These are phyloP conservation scores for Neoboletus brunneissimus DNA, from an alignment of 768 basidiomycete genomes.

Conservation along the genomic window DNA sequence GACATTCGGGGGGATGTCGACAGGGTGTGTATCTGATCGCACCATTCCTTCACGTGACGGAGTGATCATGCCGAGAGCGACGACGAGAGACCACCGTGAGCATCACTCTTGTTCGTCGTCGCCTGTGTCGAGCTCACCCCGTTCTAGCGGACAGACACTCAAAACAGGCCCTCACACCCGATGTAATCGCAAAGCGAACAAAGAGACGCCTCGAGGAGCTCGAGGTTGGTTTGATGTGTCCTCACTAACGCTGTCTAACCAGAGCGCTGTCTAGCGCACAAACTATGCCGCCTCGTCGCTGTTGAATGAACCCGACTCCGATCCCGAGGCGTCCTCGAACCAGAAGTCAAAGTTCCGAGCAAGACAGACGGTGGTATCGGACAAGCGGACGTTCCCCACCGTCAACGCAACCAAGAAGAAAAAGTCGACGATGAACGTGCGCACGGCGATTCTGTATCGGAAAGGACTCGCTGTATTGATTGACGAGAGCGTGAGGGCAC, in stretches of 20 bases:
- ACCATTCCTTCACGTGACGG: conserved; percentile 23
- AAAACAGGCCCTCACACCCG: conserved; percentile 49
- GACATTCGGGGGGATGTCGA: background rate
- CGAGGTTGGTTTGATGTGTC: conserved; percentile 47
- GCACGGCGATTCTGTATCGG: conserved; percentile 77
- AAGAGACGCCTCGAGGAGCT: conserved; percentile 81
- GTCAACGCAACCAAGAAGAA: conserved; percentile 47
- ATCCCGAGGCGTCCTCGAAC: conserved; percentile 22
- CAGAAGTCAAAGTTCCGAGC: conserved; percentile 57
- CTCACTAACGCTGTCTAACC: background rate
- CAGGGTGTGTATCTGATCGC: conserved; percentile 6
- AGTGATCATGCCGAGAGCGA: conserved; percentile 19
- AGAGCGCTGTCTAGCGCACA: conserved; percentile 51
- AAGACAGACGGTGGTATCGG: conserved; percentile 69
- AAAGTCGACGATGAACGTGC: conserved; percentile 78
- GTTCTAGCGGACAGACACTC: conserved; percentile 45
- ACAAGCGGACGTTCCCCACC: conserved; percentile 54
- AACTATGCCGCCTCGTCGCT: conserved; percentile 61
- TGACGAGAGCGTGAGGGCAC: conserved; percentile 73
- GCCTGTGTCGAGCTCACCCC: conserved; percentile 8
- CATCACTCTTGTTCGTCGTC: background rate
- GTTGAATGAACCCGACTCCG: conserved; percentile 32
- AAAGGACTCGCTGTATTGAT: conserved; percentile 73
- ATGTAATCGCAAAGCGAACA: conserved; percentile 72
- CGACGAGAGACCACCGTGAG: conserved; percentile 35